phyloP scores from a whole-genome alignment of 2,329 filamentous ascomycete genomes.

The Colletotrichum brevisporum region DNA sequence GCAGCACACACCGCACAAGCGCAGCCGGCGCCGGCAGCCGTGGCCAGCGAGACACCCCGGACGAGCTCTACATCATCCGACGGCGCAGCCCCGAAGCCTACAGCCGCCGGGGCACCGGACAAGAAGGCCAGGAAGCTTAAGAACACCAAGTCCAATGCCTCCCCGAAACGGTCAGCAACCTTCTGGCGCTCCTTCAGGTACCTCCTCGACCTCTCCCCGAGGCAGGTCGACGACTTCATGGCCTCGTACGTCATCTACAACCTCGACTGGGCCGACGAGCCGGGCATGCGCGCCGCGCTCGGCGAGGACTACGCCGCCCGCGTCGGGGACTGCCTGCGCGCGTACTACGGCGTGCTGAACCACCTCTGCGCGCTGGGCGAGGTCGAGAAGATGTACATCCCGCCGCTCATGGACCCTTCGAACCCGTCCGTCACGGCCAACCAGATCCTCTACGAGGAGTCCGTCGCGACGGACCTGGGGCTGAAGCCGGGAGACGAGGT shows the following conservation, averaged over 20 bases:
- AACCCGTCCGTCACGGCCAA: slow-evolving; percentile 63
- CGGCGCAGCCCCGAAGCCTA: slow-evolving; percentile 27
- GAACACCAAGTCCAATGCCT: neutral
- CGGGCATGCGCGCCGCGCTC: slow-evolving; percentile 61
- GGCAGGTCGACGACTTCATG: slow-evolving; percentile 69
- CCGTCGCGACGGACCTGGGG: slow-evolving; percentile 61
- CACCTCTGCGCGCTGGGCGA: slow-evolving; percentile 68
- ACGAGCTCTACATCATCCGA: slow-evolving; percentile 34
- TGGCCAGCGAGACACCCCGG: slow-evolving; percentile 6
- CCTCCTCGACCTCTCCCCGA: slow-evolving; percentile 61
- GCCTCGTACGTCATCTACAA: slow-evolving; percentile 70
- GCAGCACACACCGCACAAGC: slow-evolving; percentile 13
- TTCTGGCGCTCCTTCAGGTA: slow-evolving; percentile 66
- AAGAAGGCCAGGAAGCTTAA: neutral
- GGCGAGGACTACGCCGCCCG: slow-evolving; percentile 64
- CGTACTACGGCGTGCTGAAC: slow-evolving; percentile 69
- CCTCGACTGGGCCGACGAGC: slow-evolving; percentile 67
- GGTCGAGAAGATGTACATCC: slow-evolving; percentile 72
- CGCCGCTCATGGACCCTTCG: slow-evolving; percentile 65
- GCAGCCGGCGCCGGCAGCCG: neutral
- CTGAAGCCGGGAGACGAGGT: slow-evolving; percentile 61
- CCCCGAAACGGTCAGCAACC: slow-evolving; percentile 63
- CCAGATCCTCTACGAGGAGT: slow-evolving; percentile 67
- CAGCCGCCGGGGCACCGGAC: neutral
- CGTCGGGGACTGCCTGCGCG: slow-evolving; percentile 64